phyloP scores from a whole-genome alignment of 805 yeast species.

The Candida ipomoeae region DNA sequence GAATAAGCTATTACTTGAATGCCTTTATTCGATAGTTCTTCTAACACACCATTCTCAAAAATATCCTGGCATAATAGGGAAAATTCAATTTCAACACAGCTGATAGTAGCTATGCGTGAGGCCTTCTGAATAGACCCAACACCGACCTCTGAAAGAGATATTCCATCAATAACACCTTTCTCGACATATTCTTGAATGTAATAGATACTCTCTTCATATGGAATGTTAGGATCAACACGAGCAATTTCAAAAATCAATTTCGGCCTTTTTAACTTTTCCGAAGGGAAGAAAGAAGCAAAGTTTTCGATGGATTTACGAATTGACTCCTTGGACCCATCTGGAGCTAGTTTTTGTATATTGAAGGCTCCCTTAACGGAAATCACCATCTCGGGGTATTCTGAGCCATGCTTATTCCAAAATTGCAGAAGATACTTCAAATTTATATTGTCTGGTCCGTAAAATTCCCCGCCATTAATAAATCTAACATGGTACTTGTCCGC shows the following conservation, averaged over 20 bases:
- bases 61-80: constrained; percentile 68
- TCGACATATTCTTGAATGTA: constrained; percentile 57
- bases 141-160: constrained; percentile 71
- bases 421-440: constrained; percentile 56
- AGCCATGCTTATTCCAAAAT: constrained; percentile 59
- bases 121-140: constrained; percentile 61
- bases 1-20: constrained; percentile 78
- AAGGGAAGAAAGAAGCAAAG: constrained; percentile 28
- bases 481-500: constrained; percentile 45
- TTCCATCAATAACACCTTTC: constrained; percentile 61
- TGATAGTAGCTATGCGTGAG: constrained; percentile 49
- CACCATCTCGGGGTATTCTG: constrained; percentile 47
- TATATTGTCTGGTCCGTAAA: constrained; percentile 55
- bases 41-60: constrained; percentile 58
- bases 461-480: constrained; percentile 72
- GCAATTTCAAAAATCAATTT: constrained; percentile 58
- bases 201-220: constrained; percentile 56
- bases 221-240: constrained; percentile 55
- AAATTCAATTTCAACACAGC: constrained; percentile 74
- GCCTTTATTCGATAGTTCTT: constrained; percentile 49
- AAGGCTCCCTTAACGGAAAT: constrained; percentile 68
- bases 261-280: constrained; percentile 27
- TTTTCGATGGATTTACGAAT: constrained; percentile 47
- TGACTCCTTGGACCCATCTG: constrained; percentile 49
- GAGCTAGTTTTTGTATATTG: constrained; percentile 32